A percentile compares a stretch with the other conserved stretches of the same genome.
phyloP scores from a whole-genome alignment of 169 alveolate species.

The Cryptosporidium parvum region DNA sequence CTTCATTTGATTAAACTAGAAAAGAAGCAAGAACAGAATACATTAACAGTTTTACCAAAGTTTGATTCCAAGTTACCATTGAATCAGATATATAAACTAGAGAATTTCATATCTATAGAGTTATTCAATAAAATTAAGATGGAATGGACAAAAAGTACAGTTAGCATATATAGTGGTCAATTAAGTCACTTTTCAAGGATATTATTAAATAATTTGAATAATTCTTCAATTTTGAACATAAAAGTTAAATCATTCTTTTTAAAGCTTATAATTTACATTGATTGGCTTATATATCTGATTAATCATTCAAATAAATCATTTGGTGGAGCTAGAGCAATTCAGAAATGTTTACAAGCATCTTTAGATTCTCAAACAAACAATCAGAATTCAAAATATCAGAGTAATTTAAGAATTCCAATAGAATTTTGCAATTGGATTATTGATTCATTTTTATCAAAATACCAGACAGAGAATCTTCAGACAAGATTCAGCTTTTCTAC shows the following conservation, averaged over 20 bases:
- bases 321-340: constrained; percentile 67
- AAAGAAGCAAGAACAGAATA: constrained; percentile 14
- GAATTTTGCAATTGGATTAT: constrained; percentile 62
- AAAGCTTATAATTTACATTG: constrained; percentile 17
- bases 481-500: constrained; percentile 27
- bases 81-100: constrained; percentile 12
- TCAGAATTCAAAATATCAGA: background rate
- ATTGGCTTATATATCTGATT: constrained; percentile 47
- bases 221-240: background rate
- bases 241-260: constrained; percentile 9
- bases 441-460: constrained; percentile 30
- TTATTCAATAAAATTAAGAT: background rate
- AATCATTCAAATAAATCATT: constrained; percentile 42
- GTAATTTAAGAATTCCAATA: constrained; percentile 9
- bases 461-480: constrained; percentile 51
- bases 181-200: constrained; percentile 10
- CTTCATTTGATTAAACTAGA: constrained; percentile 54
- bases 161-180: background rate
- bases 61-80: constrained; percentile 21
- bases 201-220: background rate
- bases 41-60: constrained; percentile 37
- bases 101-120: constrained; percentile 4
- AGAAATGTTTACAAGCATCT: constrained; percentile 19
- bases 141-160: constrained; percentile 16
- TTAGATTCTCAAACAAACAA: background rate